These are phyloP conservation scores for Rutidosis leptorrhynchoides DNA, from an alignment of 129 eudicot species.

Conservation along the genomic window DNA sequence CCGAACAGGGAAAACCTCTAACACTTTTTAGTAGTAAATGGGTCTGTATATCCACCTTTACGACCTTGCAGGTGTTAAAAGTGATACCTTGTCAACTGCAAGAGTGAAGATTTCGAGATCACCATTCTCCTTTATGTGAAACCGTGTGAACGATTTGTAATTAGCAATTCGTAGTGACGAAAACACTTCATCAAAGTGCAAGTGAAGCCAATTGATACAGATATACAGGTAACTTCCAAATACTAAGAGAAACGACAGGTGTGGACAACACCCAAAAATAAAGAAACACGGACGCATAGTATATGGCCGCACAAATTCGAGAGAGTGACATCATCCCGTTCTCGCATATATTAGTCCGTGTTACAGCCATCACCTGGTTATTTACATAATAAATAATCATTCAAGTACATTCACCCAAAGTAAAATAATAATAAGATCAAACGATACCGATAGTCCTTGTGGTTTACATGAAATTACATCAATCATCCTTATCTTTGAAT, in stretches of 20 bases:
- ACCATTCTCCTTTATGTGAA: constrained; percentile 63
- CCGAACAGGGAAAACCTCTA: too few species aligned
- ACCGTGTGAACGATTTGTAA: constrained; percentile 91
- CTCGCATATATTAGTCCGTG: constrained; percentile 81
- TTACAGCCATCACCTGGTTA: constrained; percentile 88
- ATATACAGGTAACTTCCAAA: too few species aligned
- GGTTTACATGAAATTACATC: too few species aligned
- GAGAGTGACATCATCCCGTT: constrained; percentile 77
- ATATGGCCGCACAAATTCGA: constrained; percentile 73
- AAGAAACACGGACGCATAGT: constrained; percentile 89
- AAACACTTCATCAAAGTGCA: too few species aligned
- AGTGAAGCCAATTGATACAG: too few species aligned
- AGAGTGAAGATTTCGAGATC: too few species aligned
- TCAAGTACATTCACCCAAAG: not conserved
- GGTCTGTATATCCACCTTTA: not conserved
- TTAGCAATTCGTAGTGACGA: constrained; percentile 92
- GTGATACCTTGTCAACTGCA: constrained; percentile 82
- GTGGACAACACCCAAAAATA: too few species aligned
- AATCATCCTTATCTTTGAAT: too few species aligned
- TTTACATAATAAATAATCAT: not conserved
- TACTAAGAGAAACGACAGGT: too few species aligned
- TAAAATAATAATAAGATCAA: not conserved
- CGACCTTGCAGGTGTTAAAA: not conserved
- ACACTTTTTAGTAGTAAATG: too few species aligned
- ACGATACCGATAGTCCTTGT: too few species aligned